Conservation (phyloP, 202 grass and related monocot species). For the Hordeum pubiflorum region DNA sequence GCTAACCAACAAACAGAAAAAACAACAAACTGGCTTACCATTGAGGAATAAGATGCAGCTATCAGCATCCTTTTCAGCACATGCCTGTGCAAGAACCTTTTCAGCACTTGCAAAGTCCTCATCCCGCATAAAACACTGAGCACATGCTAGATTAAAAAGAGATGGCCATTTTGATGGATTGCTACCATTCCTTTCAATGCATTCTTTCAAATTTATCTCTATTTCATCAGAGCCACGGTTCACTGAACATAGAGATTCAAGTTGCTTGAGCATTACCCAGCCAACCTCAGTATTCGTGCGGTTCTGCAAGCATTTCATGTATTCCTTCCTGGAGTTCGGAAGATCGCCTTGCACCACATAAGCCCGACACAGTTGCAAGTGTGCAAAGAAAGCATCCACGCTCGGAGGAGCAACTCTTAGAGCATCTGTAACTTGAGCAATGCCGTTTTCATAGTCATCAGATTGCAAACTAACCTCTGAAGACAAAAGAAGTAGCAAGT, state of each 20-base stretch:
- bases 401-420: slow-evolving; percentile 29
- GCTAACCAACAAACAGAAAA: not conserved
- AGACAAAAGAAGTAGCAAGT: slow-evolving; percentile 53
- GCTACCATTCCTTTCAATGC: slow-evolving; percentile 46
- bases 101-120: slow-evolving; percentile 67
- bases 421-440: slow-evolving; percentile 47
- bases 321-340: slow-evolving; percentile 60
- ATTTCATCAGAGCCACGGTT: slow-evolving; percentile 46
- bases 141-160: slow-evolving; percentile 66
- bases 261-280: slow-evolving; percentile 75
- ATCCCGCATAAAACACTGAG: slow-evolving; percentile 64
- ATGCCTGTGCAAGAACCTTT: slow-evolving; percentile 60
- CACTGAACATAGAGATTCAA: slow-evolving; percentile 67
- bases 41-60: slow-evolving; percentile 77
- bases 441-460: slow-evolving; percentile 43
- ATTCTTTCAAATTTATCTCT: slow-evolving; percentile 47
- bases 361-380: slow-evolving; percentile 71
- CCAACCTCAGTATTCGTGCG: slow-evolving; percentile 53
- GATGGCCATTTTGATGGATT: slow-evolving; percentile 43
- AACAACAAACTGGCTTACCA: slow-evolving; percentile 36
- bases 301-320: slow-evolving; percentile 62
- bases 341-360: slow-evolving; percentile 46
- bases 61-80: slow-evolving; percentile 47
- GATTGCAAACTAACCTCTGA: slow-evolving; percentile 80
- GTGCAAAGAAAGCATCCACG: slow-evolving; percentile 61